Percentiles rank a stretch among this genome's conserved stretches.
Evolutionary conservation across 257 asterid species (phyloP).

Genomic region (Nicotiana noctiflora): DNA sequence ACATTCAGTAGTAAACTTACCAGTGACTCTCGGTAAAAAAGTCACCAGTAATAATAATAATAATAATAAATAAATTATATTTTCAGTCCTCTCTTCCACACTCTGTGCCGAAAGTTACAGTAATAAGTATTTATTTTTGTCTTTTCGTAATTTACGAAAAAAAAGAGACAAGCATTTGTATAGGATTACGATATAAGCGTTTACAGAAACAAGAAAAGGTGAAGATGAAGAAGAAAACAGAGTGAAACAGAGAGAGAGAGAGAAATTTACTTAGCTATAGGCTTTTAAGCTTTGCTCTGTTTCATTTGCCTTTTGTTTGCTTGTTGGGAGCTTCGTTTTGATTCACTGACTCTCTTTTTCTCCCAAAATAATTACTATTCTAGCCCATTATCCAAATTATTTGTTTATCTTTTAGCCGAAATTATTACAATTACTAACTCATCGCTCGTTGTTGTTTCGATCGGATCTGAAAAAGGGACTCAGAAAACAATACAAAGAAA

Average conservation of each 20-base stretch:
- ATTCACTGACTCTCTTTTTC: not conserved
- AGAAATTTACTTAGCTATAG: not conserved
- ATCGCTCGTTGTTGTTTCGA: conserved; percentile 21
- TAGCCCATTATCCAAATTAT: not conserved
- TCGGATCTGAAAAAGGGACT: conserved; percentile 36
- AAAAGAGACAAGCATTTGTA: not conserved
- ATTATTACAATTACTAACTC: not conserved
- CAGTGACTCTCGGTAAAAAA: not conserved
- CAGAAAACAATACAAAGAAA: conserved; percentile 8
- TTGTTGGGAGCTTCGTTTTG: not conserved
- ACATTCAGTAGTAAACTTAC: not conserved
- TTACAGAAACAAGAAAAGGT: conserved; percentile 14
- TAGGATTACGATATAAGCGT: conserved; percentile 1
- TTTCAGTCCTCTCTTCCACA: not conserved
- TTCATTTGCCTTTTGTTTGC: not conserved
- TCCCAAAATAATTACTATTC: not conserved
- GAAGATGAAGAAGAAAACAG: conserved; percentile 5
- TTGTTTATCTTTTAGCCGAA: not conserved
- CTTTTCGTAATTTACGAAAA: not conserved
- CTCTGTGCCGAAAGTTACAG: not conserved
- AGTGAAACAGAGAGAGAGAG: not conserved
- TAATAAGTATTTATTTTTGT: not conserved
- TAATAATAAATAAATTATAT: not conserved
- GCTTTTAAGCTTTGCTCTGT: conserved; percentile 21
- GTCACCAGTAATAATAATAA: not conserved